Base-by-base conservation (phyloP, 1,284 basidiomycete genomes). In the Rhizoctonia solani region DNA sequence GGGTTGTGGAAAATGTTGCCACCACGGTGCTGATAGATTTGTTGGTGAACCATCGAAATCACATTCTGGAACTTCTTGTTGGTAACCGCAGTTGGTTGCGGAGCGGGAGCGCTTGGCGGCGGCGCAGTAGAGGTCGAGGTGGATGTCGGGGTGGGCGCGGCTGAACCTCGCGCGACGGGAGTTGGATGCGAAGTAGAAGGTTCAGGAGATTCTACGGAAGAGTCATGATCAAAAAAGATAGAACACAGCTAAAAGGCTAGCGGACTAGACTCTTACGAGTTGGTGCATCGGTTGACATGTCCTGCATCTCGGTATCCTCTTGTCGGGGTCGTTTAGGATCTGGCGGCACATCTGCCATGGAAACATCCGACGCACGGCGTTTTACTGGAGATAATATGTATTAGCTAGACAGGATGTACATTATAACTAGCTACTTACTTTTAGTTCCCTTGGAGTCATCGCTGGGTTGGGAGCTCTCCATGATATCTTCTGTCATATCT, bases 1-100 rank as follows among this genome's bases (percentile, higher is more conserved):
- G 93, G 93, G 71, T 92, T 89, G 74, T 92, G 89, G 75, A 97
- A 97, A 56, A 95, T 91, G 69, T 88, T 91, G 41, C 92, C 93
- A 72, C 89, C 92, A 52, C 89, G 86, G 74, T 95, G 92, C 72
- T 88, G 84, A 2, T 87, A 87, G 67, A 96, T 94, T 69, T 88
- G 86, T 4, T 87, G 86, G 74, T 94, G 87, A 25, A 96, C 81
- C 81, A 90, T 85, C 58, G 81, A 80, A 66, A 95, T 90, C 55
- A 93, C 85, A 59, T 85, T 87, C 74, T 93, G 89, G 74, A 92
- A 92, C 41, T 85, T 85, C 72, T 90, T 92, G 72, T 82, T 79
- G 4, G 85, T 82, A 32, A 67, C 61, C 5, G 53, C 55, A 13
- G 63, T 39, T 3, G 44, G 47, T 14, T 69, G 54, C 30, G 59